Evolutionary conservation across 257 asterid species (phyloP).

Genomic region (Lycium barbarum): DNA sequence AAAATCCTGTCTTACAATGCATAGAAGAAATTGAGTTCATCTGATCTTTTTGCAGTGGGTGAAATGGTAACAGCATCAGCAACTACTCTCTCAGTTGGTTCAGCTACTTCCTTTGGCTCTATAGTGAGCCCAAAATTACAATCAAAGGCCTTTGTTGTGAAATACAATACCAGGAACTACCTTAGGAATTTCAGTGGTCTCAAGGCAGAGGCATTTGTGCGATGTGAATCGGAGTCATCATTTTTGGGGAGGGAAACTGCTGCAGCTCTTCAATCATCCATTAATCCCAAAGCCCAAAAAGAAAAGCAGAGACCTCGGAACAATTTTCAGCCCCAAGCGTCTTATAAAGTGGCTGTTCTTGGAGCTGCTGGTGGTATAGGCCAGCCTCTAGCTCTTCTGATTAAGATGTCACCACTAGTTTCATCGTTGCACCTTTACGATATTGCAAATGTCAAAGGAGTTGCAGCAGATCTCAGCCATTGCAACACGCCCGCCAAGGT

Average conservation of each 20-base stretch:
- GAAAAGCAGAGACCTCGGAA: constrained; percentile 9
- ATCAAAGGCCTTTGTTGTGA: constrained; percentile 9
- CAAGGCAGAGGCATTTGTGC: constrained; percentile 24
- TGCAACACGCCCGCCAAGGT: constrained; percentile 40
- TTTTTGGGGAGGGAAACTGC: constrained; percentile 29
- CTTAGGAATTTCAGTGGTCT: constrained; percentile 32
- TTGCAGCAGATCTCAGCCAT: constrained; percentile 37
- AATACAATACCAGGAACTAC: constrained; percentile 19
- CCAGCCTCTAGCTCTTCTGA: constrained; percentile 36
- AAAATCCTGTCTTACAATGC: not conserved
- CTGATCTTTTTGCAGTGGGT: constrained; percentile 15
- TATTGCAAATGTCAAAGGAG: constrained; percentile 40
- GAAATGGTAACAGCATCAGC: constrained; percentile 39
- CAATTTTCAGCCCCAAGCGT: constrained; percentile 30
- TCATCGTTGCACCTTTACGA: constrained; percentile 34
- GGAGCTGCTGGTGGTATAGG: constrained; percentile 42
- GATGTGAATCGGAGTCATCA: constrained; percentile 19
- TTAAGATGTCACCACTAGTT: constrained; percentile 39
- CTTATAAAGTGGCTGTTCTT: constrained; percentile 36
- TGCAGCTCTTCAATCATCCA: constrained; percentile 30
- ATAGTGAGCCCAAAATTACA: constrained; percentile 25
- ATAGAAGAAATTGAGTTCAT: not conserved
- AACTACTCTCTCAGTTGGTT: constrained; percentile 32
- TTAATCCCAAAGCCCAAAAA: constrained; percentile 15
- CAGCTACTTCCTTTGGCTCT: not conserved